Conservation (phyloP, 2,329 filamentous ascomycete genomes). For the Tolypocladium tropicale region DNA sequence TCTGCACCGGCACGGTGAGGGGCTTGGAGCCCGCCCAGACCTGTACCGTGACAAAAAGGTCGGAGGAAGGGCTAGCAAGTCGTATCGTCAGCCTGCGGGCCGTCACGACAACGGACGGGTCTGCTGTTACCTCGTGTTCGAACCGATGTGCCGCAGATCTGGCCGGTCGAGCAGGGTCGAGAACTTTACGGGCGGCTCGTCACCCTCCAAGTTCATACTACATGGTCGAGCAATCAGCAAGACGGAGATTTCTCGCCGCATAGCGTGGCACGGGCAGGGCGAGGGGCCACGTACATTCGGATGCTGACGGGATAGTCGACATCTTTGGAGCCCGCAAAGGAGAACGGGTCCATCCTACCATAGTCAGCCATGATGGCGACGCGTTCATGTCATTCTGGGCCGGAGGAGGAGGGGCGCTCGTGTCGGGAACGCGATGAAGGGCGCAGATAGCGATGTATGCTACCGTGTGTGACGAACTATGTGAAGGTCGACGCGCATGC, state of each 20-base stretch:
- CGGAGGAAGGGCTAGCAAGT: conserved; percentile 58
- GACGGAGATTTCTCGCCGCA: neutral
- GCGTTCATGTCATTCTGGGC: conserved; percentile 17
- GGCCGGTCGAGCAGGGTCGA: conserved; percentile 71
- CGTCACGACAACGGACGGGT: too few relatives aligned
- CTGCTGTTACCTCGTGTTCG: conserved; percentile 56
- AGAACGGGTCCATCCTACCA: conserved; percentile 79
- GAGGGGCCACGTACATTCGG: conserved; percentile 41
- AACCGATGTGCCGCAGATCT: conserved; percentile 77
- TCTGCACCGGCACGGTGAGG: conserved; percentile 83
- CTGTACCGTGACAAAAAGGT: conserved; percentile 87
- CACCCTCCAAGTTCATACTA: conserved; percentile 38
- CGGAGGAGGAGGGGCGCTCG: neutral
- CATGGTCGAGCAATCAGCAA: conserved; percentile 7
- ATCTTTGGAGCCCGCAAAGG: conserved; percentile 82
- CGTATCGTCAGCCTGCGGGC: conserved; percentile 9
- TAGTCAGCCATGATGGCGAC: conserved; percentile 23
- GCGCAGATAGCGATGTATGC: too few relatives aligned
- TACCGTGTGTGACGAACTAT: too few relatives aligned
- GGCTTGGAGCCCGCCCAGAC: conserved; percentile 96
- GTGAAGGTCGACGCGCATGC: too few relatives aligned
- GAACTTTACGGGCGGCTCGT: conserved; percentile 27
- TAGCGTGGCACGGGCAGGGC: neutral
- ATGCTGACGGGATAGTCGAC: conserved; percentile 63
- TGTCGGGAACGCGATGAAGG: neutral